Percentiles rank a stretch among this genome's conserved stretches.
Conservation (phyloP, 1,284 basidiomycete species). For the Naganishia cerealis region DNA sequence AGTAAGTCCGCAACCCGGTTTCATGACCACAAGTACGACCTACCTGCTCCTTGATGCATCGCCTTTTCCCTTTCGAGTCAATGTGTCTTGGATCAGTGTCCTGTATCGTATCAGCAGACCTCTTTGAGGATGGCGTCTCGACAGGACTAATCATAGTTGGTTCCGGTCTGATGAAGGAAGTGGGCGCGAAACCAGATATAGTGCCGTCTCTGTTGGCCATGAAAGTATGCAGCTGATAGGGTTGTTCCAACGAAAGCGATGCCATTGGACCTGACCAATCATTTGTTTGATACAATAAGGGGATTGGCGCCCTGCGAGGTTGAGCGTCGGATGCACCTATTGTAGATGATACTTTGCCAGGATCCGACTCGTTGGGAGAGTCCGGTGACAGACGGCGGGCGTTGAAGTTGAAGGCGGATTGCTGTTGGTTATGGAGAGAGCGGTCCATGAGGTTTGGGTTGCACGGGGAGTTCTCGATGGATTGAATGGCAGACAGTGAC, state of each 20-base stretch:
- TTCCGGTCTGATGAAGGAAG: not conserved
- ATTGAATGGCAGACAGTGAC: conserved; percentile 15
- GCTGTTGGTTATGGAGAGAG: not conserved
- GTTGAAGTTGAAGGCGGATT: not conserved
- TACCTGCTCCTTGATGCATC: conserved; percentile 6
- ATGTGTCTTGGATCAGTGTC: not conserved
- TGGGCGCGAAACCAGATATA: not conserved
- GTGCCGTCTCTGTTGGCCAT: conserved; percentile 21
- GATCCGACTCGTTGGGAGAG: not conserved
- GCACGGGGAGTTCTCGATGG: conserved; percentile 2
- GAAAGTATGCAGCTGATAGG: conserved; percentile 15
- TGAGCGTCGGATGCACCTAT: not conserved
- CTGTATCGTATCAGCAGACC: not conserved
- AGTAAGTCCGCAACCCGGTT: not conserved
- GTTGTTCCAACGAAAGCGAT: conserved; percentile 13
- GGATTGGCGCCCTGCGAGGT: not conserved
- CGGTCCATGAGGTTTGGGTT: not conserved
- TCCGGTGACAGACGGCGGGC: not conserved
- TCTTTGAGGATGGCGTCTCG: not conserved
- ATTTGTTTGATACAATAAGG: not conserved
- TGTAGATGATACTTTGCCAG: not conserved
- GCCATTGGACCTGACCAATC: conserved; percentile 2
- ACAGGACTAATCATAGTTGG: not conserved
- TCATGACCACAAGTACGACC: not conserved
- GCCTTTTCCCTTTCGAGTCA: conserved; percentile 7